Base-by-base conservation (phyloP, 371 early-diverging fungal genomes). In the Mortierella sp. region DNA sequence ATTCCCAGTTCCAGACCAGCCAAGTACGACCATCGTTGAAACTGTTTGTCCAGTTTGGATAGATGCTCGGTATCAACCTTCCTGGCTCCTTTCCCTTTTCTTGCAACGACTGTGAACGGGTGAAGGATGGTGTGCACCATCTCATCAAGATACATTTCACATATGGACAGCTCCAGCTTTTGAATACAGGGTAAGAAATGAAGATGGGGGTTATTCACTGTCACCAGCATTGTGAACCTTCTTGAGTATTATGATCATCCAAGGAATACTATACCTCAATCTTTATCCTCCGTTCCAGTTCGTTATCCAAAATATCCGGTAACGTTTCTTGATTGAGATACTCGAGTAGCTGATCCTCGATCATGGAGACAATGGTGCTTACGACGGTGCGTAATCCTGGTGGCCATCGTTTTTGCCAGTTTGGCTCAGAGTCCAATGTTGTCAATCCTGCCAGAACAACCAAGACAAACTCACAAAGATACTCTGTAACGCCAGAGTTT, bases 401-500 rank as follows among this genome's bases (percentile, higher is more conserved):
- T 40, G 69, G 65, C 76, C 76, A 76, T 6, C 52, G 55, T 12
- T 28, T 64, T 53, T 61, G 64, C 76, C 76, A 76, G 29, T 63
- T 67, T 21, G 60, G 39, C 17, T 27, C 34, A 2, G 52, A 21
- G 7, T 49, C 73, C 10, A 44, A n/a, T 0, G 4, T 16, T 12
- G 63, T 14, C 5, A 49, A 12, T 48, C 69, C 54, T 1, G 62
- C 53, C 50, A 76, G 47, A 5, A 68, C 45, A 12, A 44, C 29
- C 48, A 68, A 37, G 21, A 82, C 40, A 46, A 74, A 66, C 9
- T 73, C 76, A 48, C 81, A 80, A 22, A 86, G 63, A 34, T 74
- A 70, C 39, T 80, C 82, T 7, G 65, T 34, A 9, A 79, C 63
- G 10, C 86, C 86, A 25, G 83, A 82, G 48, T 86, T 84, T 14